Percentiles rank a stretch among this genome's conserved stretches.
These are phyloP conservation scores for Aureobasidium leucospermi DNA, from an alignment of 2,329 filamentous ascomycete genomes.

Conservation along the genomic window DNA sequence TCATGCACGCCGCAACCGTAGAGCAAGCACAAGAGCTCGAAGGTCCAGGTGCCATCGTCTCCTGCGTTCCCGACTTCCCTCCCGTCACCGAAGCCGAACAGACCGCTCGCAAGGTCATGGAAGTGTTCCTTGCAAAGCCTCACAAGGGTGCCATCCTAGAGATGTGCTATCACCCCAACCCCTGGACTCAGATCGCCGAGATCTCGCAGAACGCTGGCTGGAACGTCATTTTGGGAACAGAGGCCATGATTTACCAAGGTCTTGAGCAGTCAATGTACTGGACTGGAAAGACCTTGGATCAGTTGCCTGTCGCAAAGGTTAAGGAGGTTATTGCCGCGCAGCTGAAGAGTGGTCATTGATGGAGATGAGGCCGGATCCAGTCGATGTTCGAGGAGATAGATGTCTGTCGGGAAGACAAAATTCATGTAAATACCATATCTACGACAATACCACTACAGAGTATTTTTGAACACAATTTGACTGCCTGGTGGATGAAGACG, in stretches of 20 bases:
- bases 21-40: constrained; percentile 53
- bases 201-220: constrained; percentile 57
- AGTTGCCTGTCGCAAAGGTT: constrained; percentile 54
- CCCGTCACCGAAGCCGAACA: constrained; percentile 51
- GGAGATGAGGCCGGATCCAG: not conserved
- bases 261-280: constrained; percentile 56
- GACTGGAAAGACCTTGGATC: constrained; percentile 54
- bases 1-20: constrained; percentile 55
- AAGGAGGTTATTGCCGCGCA: constrained; percentile 44
- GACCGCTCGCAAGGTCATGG: constrained; percentile 49
- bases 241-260: constrained; percentile 71
- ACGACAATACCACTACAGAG: no score
- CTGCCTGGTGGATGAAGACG: no score
- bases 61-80: constrained; percentile 70
- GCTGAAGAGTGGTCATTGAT: constrained; percentile 14
- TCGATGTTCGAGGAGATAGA: no score
- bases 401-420: no score
- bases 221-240: constrained; percentile 68
- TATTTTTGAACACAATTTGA: no score
- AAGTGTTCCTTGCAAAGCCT: constrained; percentile 41
- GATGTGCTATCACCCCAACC: constrained; percentile 75
- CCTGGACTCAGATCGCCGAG: constrained; percentile 59
- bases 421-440: no score
- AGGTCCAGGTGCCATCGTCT: constrained; percentile 58
- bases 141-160: constrained; percentile 61